Base-by-base conservation (phyloP, 2,329 filamentous ascomycete genomes). In the Chrysoporthe deuterocubensis region DNA sequence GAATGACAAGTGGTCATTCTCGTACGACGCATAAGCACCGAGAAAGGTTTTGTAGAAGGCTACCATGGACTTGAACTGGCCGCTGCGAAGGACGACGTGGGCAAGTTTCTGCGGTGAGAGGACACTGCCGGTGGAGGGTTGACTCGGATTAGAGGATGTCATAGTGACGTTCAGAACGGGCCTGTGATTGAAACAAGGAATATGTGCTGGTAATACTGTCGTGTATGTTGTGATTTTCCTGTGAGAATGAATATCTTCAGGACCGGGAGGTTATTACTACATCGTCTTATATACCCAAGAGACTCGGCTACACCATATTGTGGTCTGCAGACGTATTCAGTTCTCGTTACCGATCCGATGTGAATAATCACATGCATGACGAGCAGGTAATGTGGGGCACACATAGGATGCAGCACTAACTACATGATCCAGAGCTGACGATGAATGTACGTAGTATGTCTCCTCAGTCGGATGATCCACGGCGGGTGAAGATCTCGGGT, bases 11-110 rank as follows among this genome's bases (percentile, higher is more conserved):
- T 43, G 26, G 0, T 75, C 70, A 48, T 71, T 76, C 59, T 76
- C 71, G 65, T 71, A 71, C 16, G 71, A 69, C 3, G 76, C 70
- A 4, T 69, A 71, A 4, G 74, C 81, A 32, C 78, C 76, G 2
- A 82, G 75, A 62, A 81, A 78, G 4, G 69, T 73, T 60, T 73
- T 74, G 71, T 81, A 82, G 71, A 77, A 83, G 1, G 75, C 69
- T 0, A 76, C 66, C 76, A 82, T 78, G 16, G 48, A 14, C 16
- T 67, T 46, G 44, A 60, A 54, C 26, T 69, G 56, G 37, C 48
- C 18, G 2, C 68, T 71, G 18, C 59, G 68, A 4, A 71, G 66
- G 18, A 70, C 63, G 4, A 71, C 64, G 43, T 71, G 70, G 11
- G 56, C 68, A 2, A 71, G 61, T 62, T 37, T 11, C 57, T 60